phyloP scores from a whole-genome alignment of 768 basidiomycete species.

The Tricholoma terreum region DNA sequence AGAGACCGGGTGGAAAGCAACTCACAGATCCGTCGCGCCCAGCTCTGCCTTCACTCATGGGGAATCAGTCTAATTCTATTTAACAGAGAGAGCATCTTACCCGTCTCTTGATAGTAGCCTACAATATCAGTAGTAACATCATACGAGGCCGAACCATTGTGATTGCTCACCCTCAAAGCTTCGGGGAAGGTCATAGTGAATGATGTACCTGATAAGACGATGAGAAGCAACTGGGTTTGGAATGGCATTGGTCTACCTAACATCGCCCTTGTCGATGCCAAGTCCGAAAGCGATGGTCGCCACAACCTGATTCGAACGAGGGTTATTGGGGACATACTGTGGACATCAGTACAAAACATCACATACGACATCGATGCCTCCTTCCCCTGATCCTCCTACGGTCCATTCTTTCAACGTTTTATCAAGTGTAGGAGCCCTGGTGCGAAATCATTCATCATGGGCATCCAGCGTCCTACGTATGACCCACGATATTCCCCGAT shows the following conservation, averaged over 20 bases:
- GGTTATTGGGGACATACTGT: background rate
- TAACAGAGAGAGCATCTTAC: constrained; percentile 30
- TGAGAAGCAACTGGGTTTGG: background rate
- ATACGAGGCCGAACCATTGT: background rate
- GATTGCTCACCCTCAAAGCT: constrained; percentile 67
- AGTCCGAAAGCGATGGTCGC: constrained; percentile 85
- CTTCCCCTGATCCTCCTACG: constrained; percentile 46
- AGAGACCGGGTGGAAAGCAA: background rate
- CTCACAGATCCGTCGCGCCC: constrained; percentile 73
- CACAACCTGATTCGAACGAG: constrained; percentile 48
- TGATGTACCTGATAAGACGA: constrained; percentile 51
- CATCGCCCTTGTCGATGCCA: constrained; percentile 82
- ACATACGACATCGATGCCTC: constrained; percentile 63
- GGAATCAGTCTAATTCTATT: background rate
- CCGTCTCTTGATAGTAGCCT: constrained; percentile 90
- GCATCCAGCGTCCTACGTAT: background rate
- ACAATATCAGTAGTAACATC: background rate
- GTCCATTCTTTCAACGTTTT: constrained; percentile 61
- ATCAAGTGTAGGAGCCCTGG: constrained; percentile 50
- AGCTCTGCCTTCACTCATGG: constrained; percentile 56
- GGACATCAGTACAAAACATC: background rate
- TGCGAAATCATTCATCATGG: background rate
- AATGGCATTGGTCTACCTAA: constrained; percentile 41
- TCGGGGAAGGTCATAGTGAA: constrained; percentile 81
- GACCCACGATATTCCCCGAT: constrained; percentile 62